phyloP scores from a whole-genome alignment of 208 protist species.

The Leishmania lainsoni region DNA sequence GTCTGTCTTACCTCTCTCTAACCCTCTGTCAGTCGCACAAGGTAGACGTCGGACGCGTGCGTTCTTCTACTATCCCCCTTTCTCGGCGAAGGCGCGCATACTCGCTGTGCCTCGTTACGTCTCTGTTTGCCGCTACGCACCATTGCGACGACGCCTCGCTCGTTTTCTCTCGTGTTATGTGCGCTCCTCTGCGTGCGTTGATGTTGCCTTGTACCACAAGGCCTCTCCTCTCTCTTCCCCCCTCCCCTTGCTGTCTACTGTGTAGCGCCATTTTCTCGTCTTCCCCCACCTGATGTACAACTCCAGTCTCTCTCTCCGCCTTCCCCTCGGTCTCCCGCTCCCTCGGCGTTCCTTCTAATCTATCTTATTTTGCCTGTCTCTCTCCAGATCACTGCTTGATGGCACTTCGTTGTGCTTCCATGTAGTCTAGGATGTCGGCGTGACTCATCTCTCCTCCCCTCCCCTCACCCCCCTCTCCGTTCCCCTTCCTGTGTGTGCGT shows the following conservation, averaged over 20 bases:
- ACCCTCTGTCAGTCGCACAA: neutral
- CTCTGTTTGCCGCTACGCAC: neutral
- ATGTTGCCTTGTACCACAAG: too few species aligned
- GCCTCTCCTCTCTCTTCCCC: neutral
- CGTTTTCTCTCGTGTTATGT: neutral
- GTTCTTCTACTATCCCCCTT: neutral
- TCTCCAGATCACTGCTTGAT: neutral
- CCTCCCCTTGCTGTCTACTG: neutral
- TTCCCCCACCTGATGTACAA: neutral
- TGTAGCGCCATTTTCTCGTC: neutral
- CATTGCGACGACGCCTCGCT: neutral
- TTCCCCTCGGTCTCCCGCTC: neutral
- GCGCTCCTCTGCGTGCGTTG: neutral
- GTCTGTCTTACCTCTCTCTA: neutral
- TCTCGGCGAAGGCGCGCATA: neutral
- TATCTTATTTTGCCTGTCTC: neutral
- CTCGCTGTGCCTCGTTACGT: neutral
- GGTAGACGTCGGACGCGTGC: neutral
- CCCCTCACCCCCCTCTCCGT: neutral
- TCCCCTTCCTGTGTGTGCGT: neutral
- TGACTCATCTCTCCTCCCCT: neutral
- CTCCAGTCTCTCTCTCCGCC: neutral
- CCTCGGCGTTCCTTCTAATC: neutral
- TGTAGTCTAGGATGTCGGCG: neutral
- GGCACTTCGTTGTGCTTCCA: neutral